Conservation (phyloP, 805 yeast species). For the Wickerhamiella azymoides region DNA sequence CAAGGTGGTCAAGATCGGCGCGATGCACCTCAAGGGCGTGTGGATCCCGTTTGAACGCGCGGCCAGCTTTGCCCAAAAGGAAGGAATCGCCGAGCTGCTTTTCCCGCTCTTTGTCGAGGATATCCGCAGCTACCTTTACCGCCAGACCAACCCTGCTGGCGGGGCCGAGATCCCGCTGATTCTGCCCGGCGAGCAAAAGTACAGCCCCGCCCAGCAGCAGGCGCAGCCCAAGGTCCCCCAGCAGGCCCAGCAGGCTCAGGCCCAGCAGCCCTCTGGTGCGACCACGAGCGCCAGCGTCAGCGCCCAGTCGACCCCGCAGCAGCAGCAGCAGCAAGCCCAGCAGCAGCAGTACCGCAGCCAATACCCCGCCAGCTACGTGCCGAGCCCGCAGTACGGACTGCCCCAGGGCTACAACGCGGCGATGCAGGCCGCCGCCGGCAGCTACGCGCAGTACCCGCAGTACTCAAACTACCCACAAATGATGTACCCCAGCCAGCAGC, state of each 20-base stretch:
- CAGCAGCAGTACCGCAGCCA: constrained; percentile 5
- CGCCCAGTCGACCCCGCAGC: constrained; percentile 3
- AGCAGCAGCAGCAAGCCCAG: constrained; percentile 7
- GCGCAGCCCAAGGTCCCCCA: neutral
- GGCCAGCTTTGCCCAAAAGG: constrained; percentile 63
- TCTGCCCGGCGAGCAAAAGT: constrained; percentile 7
- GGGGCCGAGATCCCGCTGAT: constrained; percentile 7
- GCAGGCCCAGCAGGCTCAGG: constrained; percentile 1
- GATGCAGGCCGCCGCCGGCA: neutral
- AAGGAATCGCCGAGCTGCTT: constrained; percentile 54
- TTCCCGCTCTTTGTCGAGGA: constrained; percentile 66
- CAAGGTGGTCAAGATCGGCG: constrained; percentile 73
- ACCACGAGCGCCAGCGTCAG: neutral
- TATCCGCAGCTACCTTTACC: constrained; percentile 26
- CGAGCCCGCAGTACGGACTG: constrained; percentile 8
- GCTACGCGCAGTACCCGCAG: constrained; percentile 2
- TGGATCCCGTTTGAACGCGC: constrained; percentile 87
- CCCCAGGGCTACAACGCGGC: constrained; percentile 10
- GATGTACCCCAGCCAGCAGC: constrained; percentile 11
- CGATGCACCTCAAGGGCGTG: constrained; percentile 80
- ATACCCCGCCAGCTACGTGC: constrained; percentile 2
- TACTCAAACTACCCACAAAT: constrained; percentile 9
- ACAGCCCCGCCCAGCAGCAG: constrained; percentile 1
- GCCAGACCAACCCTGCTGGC: constrained; percentile 10
- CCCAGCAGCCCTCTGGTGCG: too few species aligned